Conservation (phyloP, 2,329 filamentous ascomycete species). For the Fusarium napiforme region DNA sequence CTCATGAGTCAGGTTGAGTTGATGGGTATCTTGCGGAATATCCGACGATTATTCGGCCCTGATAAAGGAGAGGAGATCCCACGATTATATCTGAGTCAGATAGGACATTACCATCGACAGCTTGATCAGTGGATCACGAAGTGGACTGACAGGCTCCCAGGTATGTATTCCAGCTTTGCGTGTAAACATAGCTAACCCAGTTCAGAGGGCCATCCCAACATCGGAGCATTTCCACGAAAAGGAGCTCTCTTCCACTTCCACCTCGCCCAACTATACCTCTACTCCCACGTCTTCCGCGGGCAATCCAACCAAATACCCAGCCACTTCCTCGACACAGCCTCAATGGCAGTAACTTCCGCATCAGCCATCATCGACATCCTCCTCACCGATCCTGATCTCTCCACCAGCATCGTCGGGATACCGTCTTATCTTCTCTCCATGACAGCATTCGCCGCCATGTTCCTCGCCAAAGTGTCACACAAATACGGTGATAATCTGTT, state of each 20-base stretch:
- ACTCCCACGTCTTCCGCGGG: constrained; percentile 55
- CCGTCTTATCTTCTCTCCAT: constrained; percentile 63
- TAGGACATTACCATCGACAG: constrained; percentile 47
- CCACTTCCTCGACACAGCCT: constrained; percentile 49
- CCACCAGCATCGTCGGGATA: constrained; percentile 55
- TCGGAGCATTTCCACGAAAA: constrained; percentile 54
- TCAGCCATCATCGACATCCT: constrained; percentile 58
- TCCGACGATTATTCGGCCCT: constrained; percentile 65
- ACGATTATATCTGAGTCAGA: constrained; percentile 61
- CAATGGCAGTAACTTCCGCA: constrained; percentile 51
- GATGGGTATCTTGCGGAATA: constrained; percentile 66
- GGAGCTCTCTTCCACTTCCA: constrained; percentile 55
- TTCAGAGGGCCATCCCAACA: constrained; percentile 46
- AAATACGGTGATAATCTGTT: constrained; percentile 55
- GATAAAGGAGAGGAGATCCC: constrained; percentile 64
- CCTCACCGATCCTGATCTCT: constrained; percentile 55
- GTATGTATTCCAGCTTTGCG: constrained; percentile 28
- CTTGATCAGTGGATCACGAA: constrained; percentile 52
- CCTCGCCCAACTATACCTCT: constrained; percentile 55
- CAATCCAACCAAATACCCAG: constrained; percentile 48
- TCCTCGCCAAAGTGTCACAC: constrained; percentile 59
- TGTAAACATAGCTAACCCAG: too few relatives aligned
- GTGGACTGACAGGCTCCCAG: constrained; percentile 48
- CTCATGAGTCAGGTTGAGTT: constrained; percentile 68
- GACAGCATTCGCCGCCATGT: constrained; percentile 64